A percentile compares a stretch with the other conserved stretches of the same genome.
Evolutionary conservation across 2,329 filamentous ascomycete species (phyloP).

Genomic region (Cephalotrichum gorgonifer): DNA sequence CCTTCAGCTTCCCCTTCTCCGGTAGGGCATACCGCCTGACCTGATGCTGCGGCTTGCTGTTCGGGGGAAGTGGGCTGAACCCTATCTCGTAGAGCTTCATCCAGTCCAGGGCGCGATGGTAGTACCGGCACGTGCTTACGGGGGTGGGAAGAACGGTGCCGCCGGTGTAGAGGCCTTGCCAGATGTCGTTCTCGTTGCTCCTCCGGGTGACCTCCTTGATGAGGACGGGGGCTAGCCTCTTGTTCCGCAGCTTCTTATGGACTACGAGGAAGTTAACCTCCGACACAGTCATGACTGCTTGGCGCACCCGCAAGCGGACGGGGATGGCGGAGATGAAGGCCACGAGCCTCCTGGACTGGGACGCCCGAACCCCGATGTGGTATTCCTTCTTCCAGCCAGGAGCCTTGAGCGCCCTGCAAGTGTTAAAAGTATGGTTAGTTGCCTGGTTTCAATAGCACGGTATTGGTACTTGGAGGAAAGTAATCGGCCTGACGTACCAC

Average conservation of each 20-base stretch:
- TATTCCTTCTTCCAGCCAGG: slow-evolving; percentile 91
- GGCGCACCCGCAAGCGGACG: slow-evolving; percentile 68
- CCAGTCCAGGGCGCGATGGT: slow-evolving; percentile 90
- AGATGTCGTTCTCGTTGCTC: slow-evolving; percentile 77
- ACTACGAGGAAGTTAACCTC: slow-evolving; percentile 98
- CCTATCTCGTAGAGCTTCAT: slow-evolving; percentile 89
- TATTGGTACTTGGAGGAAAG: neutral
- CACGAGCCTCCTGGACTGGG: slow-evolving; percentile 75
- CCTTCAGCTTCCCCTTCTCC: slow-evolving; percentile 58
- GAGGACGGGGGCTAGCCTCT: slow-evolving; percentile 83
- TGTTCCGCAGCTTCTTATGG: slow-evolving; percentile 93
- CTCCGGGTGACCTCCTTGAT: slow-evolving; percentile 96
- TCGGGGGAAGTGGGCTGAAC: slow-evolving; percentile 78
- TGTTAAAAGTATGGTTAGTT: neutral
- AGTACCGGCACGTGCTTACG: slow-evolving; percentile 89
- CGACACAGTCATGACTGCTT: slow-evolving; percentile 64
- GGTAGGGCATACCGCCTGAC: slow-evolving; percentile 79
- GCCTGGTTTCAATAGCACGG: neutral
- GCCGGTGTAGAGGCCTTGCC: slow-evolving; percentile 93
- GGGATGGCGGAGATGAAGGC: slow-evolving; percentile 95
- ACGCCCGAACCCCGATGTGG: slow-evolving; percentile 87
- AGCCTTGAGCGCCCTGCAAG: slow-evolving; percentile 73
- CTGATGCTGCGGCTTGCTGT: slow-evolving; percentile 78
- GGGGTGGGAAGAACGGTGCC: slow-evolving; percentile 86
- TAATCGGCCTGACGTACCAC: slow-evolving; percentile 47